These are phyloP conservation scores for Rhodotorula sp. DNA, from an alignment of 1,284 basidiomycete species.

Conservation along the genomic window DNA sequence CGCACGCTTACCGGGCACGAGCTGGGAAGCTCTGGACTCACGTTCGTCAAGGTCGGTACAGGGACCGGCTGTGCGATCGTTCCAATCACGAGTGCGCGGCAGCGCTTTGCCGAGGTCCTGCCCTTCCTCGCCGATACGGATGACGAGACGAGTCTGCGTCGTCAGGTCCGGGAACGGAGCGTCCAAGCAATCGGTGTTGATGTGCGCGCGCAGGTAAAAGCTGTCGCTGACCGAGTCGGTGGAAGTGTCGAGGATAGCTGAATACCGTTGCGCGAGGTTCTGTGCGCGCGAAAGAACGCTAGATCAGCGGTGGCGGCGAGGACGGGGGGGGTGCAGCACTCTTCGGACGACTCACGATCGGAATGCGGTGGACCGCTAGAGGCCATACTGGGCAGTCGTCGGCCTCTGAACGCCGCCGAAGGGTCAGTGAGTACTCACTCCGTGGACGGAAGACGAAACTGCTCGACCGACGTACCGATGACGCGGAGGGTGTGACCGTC, in stretches of 20 bases:
- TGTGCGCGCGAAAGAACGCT: not conserved
- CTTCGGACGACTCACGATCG: not conserved
- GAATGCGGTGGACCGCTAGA: slow-evolving; percentile 21
- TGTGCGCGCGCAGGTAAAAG: slow-evolving; percentile 47
- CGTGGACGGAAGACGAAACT: no score
- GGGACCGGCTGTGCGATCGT: slow-evolving; percentile 12
- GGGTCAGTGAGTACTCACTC: no score
- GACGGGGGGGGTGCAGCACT: not conserved
- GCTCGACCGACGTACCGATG: slow-evolving; percentile 6
- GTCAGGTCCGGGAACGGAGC: slow-evolving; percentile 20
- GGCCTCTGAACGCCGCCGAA: slow-evolving; percentile 17
- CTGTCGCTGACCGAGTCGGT: slow-evolving; percentile 42
- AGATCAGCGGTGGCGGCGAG: no score
- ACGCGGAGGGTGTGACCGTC: slow-evolving; percentile 41
- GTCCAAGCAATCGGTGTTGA: slow-evolving; percentile 35
- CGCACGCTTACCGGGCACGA: no score
- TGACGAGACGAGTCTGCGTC: slow-evolving; percentile 28
- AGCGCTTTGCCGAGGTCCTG: slow-evolving; percentile 7
- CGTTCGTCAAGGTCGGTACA: slow-evolving; percentile 44
- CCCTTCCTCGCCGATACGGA: slow-evolving; percentile 42
- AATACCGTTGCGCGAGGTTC: slow-evolving; percentile 49
- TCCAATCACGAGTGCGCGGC: slow-evolving; percentile 41
- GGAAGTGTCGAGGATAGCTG: slow-evolving; percentile 46
- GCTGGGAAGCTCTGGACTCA: not conserved
- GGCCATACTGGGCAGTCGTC: slow-evolving; percentile 19